Conservation (phyloP, 2,329 filamentous ascomycete species). For the Blastomyces emzantsi region DNA sequence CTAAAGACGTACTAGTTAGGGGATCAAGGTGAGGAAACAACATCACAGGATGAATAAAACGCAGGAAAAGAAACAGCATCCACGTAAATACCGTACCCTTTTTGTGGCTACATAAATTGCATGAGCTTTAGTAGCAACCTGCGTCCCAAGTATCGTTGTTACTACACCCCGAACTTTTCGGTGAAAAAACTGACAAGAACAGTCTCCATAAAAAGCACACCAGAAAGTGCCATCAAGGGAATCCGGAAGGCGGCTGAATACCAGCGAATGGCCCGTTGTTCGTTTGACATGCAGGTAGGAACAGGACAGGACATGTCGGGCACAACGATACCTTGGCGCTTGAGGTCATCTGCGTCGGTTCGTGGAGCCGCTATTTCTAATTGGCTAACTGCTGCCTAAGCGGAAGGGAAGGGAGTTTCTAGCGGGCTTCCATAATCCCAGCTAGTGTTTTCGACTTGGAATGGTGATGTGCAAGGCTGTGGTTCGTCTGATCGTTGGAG, state of each 20-base stretch:
- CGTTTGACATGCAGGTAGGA: neutral
- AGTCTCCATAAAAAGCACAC: neutral
- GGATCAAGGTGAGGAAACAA: neutral
- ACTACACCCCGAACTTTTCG: neutral
- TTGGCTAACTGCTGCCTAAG: neutral
- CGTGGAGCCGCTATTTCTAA: neutral
- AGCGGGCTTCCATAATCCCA: constrained; percentile 4
- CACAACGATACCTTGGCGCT: neutral
- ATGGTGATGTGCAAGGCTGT: neutral
- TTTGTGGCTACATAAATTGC: neutral
- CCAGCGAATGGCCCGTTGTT: neutral
- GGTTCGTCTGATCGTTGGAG: neutral
- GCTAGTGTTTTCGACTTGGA: neutral
- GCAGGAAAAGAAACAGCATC: neutral
- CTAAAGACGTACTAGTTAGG: neutral
- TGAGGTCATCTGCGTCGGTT: neutral
- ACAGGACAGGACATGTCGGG: neutral
- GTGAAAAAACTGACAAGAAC: neutral
- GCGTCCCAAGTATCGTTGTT: no score
- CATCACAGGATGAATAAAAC: neutral
- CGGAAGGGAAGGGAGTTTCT: neutral
- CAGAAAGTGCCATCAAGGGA: neutral
- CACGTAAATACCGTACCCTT: neutral
- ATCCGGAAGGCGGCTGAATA: neutral
- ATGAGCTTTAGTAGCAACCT: neutral